Conservation (phyloP, 2,329 filamentous ascomycete species). For the Boeremia lycopersici region DNA sequence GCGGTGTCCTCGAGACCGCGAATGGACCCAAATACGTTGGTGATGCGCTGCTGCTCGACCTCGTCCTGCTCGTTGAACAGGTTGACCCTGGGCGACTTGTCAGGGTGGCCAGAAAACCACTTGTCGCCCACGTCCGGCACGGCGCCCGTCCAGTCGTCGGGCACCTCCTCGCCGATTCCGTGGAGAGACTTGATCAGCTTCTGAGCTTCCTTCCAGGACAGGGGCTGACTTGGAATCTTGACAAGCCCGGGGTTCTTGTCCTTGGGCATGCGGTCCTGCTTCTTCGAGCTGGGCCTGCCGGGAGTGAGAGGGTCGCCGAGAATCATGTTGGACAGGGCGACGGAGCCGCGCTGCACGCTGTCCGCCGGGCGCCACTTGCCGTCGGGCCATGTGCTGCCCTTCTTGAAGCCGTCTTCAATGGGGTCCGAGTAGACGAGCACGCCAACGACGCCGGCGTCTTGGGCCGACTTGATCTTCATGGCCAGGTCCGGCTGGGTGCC, state of each 20-base stretch:
- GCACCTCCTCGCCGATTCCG: slow-evolving; percentile 73
- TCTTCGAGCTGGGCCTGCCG: slow-evolving; percentile 76
- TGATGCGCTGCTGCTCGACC: slow-evolving; percentile 79
- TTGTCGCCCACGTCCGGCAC: slow-evolving; percentile 71
- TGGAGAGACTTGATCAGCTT: slow-evolving; percentile 75
- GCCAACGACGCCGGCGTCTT: slow-evolving; percentile 82
- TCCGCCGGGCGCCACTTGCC: slow-evolving; percentile 82
- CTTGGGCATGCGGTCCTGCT: slow-evolving; percentile 68
- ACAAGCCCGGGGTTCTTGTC: slow-evolving; percentile 75
- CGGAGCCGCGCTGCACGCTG: slow-evolving; percentile 80
- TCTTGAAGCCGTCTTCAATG: slow-evolving; percentile 77
- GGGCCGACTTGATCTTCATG: slow-evolving; percentile 88
- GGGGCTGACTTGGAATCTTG: slow-evolving; percentile 85
- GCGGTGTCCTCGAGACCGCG: slow-evolving; percentile 80
- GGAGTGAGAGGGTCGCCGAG: slow-evolving; percentile 92
- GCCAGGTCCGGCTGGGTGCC: slow-evolving; percentile 74
- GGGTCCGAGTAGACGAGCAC: slow-evolving; percentile 95
- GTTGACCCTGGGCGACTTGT: slow-evolving; percentile 75
- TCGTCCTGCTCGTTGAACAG: slow-evolving; percentile 89
- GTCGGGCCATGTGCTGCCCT: slow-evolving; percentile 74
- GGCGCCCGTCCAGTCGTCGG: slow-evolving; percentile 75
- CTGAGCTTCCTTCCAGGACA: slow-evolving; percentile 89
- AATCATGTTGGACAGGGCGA: slow-evolving; percentile 81
- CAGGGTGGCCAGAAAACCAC: slow-evolving; percentile 82
- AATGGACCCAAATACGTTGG: slow-evolving; percentile 88